phyloP scores from a whole-genome alignment of 192 early-diverging fungal genomes.

The Mortierella alpina region DNA sequence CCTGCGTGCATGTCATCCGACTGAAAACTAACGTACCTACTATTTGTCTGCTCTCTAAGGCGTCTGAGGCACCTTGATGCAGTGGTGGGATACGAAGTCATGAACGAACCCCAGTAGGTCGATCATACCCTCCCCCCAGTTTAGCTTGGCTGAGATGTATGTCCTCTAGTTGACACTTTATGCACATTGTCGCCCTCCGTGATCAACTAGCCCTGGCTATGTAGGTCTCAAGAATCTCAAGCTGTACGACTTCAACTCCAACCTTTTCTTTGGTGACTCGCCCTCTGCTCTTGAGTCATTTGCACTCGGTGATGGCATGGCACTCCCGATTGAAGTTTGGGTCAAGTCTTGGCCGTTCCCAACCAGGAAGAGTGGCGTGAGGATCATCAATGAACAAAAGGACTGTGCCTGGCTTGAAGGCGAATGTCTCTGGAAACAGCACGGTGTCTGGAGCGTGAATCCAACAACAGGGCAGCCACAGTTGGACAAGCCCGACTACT shows the following conservation, averaged over 20 bases:
- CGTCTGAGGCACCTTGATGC: conserved; percentile 71
- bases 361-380: conserved; percentile 63
- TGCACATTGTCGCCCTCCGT: not conserved
- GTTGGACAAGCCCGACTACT: conserved; percentile 71
- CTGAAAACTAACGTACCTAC: not conserved
- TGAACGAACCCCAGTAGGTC: conserved; percentile 76
- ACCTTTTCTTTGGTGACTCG: conserved; percentile 75
- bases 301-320: conserved; percentile 77
- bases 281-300: conserved; percentile 80
- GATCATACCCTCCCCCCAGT: not conserved
- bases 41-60: conserved; percentile 22
- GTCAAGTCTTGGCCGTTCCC: conserved; percentile 82
- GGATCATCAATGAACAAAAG: conserved; percentile 66
- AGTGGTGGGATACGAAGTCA: conserved; percentile 83
- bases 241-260: conserved; percentile 71
- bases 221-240: conserved; percentile 71
- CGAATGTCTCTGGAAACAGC: conserved; percentile 79
- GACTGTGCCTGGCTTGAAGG: conserved; percentile 73
- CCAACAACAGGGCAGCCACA: conserved; percentile 60
- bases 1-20: too few species aligned
- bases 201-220: conserved; percentile 67
- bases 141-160: too few species aligned
- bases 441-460: conserved; percentile 80
- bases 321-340: conserved; percentile 78
- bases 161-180: not conserved